Percentiles rank a stretch among this genome's conserved stretches.
Conservation (phyloP, 1,284 basidiomycete species). For the Termitomyces sp. region DNA sequence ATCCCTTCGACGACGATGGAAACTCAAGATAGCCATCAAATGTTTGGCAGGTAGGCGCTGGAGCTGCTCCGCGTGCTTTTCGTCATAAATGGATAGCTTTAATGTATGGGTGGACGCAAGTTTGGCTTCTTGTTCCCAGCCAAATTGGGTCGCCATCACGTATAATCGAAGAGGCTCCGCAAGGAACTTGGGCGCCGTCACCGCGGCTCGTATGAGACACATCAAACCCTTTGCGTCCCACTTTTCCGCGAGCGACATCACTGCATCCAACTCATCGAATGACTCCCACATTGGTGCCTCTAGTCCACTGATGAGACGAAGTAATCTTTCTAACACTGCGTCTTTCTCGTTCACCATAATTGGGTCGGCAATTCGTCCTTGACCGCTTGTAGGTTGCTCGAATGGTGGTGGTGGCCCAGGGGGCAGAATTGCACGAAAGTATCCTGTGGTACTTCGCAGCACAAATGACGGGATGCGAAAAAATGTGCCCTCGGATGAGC, state of each 20-base stretch:
- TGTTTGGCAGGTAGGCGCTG: conserved; percentile 24
- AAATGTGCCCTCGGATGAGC: background rate
- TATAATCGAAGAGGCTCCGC: conserved; percentile 33
- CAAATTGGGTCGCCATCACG: conserved; percentile 32
- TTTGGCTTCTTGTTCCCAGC: conserved; percentile 35
- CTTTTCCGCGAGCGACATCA: conserved; percentile 29
- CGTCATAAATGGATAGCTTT: conserved; percentile 24
- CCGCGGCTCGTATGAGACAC: conserved; percentile 31
- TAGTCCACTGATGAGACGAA: conserved; percentile 34
- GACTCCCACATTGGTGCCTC: conserved; percentile 29
- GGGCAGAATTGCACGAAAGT: background rate
- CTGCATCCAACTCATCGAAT: conserved; percentile 31
- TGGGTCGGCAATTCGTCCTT: background rate
- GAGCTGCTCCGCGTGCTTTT: conserved; percentile 22
- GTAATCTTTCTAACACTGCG: conserved; percentile 17
- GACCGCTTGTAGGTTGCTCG: background rate
- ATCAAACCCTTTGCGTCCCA: conserved; percentile 37
- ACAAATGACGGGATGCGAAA: background rate
- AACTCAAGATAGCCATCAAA: conserved; percentile 26
- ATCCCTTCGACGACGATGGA: conserved; percentile 30
- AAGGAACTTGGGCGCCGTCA: conserved; percentile 32
- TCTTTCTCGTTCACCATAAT: background rate
- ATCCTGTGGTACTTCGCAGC: background rate
- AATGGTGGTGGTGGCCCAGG: background rate
- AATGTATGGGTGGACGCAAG: conserved; percentile 32